Evolutionary conservation across 1,284 basidiomycete genomes (phyloP).

Genomic region (Cutaneotrichosporon cavernicola): DNA sequence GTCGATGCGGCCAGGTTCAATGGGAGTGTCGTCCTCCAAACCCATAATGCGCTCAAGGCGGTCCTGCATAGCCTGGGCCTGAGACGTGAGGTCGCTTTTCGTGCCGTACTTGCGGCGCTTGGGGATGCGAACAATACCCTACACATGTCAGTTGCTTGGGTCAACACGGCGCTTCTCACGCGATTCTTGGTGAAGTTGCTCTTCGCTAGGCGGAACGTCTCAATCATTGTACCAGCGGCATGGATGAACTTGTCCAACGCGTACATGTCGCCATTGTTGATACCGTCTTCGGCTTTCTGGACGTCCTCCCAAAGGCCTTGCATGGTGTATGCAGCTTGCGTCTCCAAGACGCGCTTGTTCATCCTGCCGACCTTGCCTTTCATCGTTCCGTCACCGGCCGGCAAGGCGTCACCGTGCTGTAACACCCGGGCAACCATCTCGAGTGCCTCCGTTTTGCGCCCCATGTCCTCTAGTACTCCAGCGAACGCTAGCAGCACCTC

Average conservation of each 20-base stretch:
- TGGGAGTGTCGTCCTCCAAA: conserved; percentile 42
- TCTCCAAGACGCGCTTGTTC: conserved; percentile 43
- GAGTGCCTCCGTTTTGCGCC: conserved; percentile 76
- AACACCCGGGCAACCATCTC: conserved; percentile 72
- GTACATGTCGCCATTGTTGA: conserved; percentile 47
- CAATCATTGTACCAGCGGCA: conserved; percentile 79
- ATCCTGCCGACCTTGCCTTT: conserved; percentile 35
- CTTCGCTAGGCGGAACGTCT: conserved; percentile 81
- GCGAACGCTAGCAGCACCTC: conserved; percentile 86
- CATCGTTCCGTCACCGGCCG: conserved; percentile 17
- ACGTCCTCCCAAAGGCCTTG: conserved; percentile 50
- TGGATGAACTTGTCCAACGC: conserved; percentile 66
- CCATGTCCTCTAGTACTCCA: conserved; percentile 75
- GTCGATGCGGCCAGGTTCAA: conserved; percentile 27
- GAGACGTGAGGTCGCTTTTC: conserved; percentile 34
- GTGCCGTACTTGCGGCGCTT: conserved; percentile 30
- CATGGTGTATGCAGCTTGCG: conserved; percentile 48
- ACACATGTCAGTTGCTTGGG: not conserved
- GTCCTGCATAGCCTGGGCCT: conserved; percentile 46
- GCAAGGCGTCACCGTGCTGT: conserved; percentile 23
- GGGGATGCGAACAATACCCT: conserved; percentile 46
- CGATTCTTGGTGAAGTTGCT: conserved; percentile 74
- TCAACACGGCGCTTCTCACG: conserved; percentile 51
- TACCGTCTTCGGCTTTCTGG: conserved; percentile 46
- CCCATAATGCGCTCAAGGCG: conserved; percentile 47